Evolutionary conservation across 129 eudicot species (phyloP).

Genomic region (Daucus carota): DH1_v3.0 NC_030384.2:42789001-42789500

Average conservation of each 20-base stretch:
- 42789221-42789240: slow-evolving; percentile 41
- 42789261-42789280: slow-evolving; percentile 34
- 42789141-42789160: slow-evolving; percentile 81
- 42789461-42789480: slow-evolving; percentile 18
- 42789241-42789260: slow-evolving; percentile 49
- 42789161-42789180: slow-evolving; percentile 93
- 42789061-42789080: slow-evolving; percentile 21
- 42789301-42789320: slow-evolving; percentile 40
- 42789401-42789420: slow-evolving; percentile 19
- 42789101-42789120: slow-evolving; percentile 50
- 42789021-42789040: not conserved
- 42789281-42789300: slow-evolving; percentile 47
- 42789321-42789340: slow-evolving; percentile 41
- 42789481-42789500: slow-evolving; percentile 8
- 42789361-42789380: slow-evolving; percentile 21
- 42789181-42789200: slow-evolving; percentile 90
- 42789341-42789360: slow-evolving; percentile 38
- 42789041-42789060: slow-evolving; percentile 22
- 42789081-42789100: slow-evolving; percentile 25
- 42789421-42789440: slow-evolving; percentile 14
- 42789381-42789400: slow-evolving; percentile 31
- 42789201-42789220: slow-evolving; percentile 59
- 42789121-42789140: slow-evolving; percentile 80
- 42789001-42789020: slow-evolving; percentile 31
- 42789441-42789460: slow-evolving; percentile 20